Evolutionary conservation across 139 green algal species (phyloP).

Genomic region (Chlorella sp.): DNA sequence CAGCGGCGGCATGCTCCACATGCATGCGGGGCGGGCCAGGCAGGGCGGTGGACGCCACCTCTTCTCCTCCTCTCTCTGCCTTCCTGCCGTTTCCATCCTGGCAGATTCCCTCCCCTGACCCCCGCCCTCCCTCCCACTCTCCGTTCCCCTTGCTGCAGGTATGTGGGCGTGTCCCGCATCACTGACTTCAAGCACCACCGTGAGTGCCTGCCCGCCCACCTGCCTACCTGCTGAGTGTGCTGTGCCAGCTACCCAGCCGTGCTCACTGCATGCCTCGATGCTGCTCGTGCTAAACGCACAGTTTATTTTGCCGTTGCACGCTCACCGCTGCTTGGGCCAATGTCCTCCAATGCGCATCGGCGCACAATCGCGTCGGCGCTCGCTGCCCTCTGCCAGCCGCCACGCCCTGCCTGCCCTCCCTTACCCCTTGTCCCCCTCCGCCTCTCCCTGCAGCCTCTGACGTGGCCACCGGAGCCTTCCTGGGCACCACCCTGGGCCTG

Average conservation of each 20-base stretch:
- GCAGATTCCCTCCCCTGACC: too few species aligned
- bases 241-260: neutral
- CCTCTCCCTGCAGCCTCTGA: constrained; percentile 11
- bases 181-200: constrained; percentile 49
- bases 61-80: too few species aligned
- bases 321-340: too few species aligned
- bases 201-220: neutral
- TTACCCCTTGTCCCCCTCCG: neutral
- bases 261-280: too few species aligned
- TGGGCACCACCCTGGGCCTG: constrained; percentile 37
- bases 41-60: too few species aligned
- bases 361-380: too few species aligned
- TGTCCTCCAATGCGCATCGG: too few species aligned
- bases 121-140: neutral
- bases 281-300: too few species aligned
- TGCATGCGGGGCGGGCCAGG: too few species aligned
- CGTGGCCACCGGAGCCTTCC: constrained; percentile 37
- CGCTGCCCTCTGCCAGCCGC: neutral
- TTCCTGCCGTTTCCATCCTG: neutral
- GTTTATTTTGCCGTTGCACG: neutral
- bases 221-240: neutral
- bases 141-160: neutral
- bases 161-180: constrained; percentile 43
- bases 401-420: neutral
- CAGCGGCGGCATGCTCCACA: neutral